Evolutionary conservation across 2,329 filamentous ascomycete species (phyloP).

Genomic region (Aspergillus sp.): DNA sequence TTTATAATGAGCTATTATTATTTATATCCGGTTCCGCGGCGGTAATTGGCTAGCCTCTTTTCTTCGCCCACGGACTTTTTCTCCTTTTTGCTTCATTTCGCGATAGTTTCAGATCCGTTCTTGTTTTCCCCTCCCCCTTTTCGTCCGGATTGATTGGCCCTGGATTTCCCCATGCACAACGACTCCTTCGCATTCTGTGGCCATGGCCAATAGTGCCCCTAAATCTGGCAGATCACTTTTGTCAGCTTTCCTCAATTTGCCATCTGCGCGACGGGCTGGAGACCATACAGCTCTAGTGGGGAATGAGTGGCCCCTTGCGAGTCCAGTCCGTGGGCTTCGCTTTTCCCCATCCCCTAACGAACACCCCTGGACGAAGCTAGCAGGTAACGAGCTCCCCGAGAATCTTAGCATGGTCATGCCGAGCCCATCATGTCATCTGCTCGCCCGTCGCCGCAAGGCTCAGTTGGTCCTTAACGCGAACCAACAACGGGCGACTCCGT

Average conservation of each 20-base stretch:
- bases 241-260: constrained; percentile 3
- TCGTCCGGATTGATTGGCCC: constrained; percentile 4
- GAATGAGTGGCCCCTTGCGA: constrained; percentile 26
- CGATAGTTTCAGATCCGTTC: constrained; percentile 10
- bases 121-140: constrained; percentile 12
- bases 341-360: constrained; percentile 34
- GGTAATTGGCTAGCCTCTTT: constrained; percentile 3
- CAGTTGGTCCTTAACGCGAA: constrained; percentile 14
- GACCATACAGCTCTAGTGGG: constrained; percentile 33
- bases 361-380: constrained; percentile 30
- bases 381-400: constrained; percentile 7
- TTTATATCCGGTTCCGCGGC: neutral
- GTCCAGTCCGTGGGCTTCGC: constrained; percentile 29
- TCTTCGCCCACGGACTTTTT: constrained; percentile 2
- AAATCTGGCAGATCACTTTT: constrained; percentile 4
- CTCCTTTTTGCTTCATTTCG: constrained; percentile 9
- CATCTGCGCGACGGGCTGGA: constrained; percentile 11
- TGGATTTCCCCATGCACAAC: constrained; percentile 3
- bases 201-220: neutral
- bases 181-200: neutral
- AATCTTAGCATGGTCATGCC: constrained; percentile 14
- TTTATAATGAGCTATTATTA: neutral
- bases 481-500: constrained; percentile 13
- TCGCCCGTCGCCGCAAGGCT: constrained; percentile 12
- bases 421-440: constrained; percentile 13